These are phyloP conservation scores for Fennellomyces sp. DNA, from an alignment of 371 early-diverging fungal species.

Conservation along the genomic window DNA sequence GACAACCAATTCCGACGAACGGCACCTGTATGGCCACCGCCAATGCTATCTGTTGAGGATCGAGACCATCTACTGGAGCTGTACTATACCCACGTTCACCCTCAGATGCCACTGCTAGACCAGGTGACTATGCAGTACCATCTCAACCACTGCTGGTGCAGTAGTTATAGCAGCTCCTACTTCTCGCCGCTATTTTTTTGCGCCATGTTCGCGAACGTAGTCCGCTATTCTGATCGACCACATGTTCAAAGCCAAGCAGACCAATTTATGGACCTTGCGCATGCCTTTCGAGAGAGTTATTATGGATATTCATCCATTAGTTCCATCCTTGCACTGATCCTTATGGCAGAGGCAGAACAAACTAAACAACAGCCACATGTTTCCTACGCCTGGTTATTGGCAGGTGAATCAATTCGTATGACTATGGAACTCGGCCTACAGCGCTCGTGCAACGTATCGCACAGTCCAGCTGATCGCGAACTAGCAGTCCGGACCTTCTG, in stretches of 20 bases:
- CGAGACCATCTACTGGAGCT: conserved; percentile 46
- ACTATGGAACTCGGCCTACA: conserved; percentile 48
- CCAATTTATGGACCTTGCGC: conserved; percentile 21
- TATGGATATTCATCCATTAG: conserved; percentile 31
- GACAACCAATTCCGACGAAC: not conserved
- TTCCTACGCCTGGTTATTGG: conserved; percentile 36
- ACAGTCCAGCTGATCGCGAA: conserved; percentile 19
- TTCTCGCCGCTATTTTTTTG: conserved; percentile 45
- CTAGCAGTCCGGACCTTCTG: conserved; percentile 45
- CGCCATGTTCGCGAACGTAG: conserved; percentile 43
- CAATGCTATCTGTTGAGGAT: conserved; percentile 14
- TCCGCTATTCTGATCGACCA: conserved; percentile 29
- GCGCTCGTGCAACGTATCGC: conserved; percentile 19
- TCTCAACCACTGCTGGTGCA: conserved; percentile 8
- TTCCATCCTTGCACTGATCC: conserved; percentile 32
- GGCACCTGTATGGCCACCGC: conserved; percentile 3
- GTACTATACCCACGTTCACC: conserved; percentile 57
- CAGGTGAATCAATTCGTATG: conserved; percentile 46
- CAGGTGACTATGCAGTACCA: conserved; percentile 30
- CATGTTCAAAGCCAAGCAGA: not conserved
- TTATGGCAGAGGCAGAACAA: conserved; percentile 37
- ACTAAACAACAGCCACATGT: conserved; percentile 19
- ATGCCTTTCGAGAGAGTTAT: conserved; percentile 24
- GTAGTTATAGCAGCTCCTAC: conserved; percentile 10
- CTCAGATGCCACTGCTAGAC: conserved; percentile 55